Conservation (phyloP, 176 grass and related monocot species). For the Aegilops longissima region DNA sequence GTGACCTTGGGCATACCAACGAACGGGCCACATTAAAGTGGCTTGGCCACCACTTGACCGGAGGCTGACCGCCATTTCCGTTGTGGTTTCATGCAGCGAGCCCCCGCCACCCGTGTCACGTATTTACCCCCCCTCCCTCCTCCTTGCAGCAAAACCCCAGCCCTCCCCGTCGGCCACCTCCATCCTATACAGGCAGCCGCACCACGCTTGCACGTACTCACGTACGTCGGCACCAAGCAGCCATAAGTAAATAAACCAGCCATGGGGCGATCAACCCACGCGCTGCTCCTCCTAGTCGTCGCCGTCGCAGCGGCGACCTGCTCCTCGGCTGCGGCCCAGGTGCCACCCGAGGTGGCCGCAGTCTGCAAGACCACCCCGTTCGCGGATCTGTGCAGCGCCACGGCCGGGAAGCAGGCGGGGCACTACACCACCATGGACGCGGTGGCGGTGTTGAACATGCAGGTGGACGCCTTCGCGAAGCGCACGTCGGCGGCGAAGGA, state of each 20-base stretch:
- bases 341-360: neutral
- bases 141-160: neutral
- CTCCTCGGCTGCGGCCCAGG: neutral
- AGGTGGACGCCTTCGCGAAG: slow-evolving; percentile 28
- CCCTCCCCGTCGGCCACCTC: neutral
- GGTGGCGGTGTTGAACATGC: slow-evolving; percentile 34
- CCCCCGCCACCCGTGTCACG: neutral
- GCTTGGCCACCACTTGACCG: neutral
- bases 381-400: slow-evolving; percentile 22
- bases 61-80: slow-evolving; percentile 29
- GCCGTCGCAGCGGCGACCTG: neutral
- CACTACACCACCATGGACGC: neutral
- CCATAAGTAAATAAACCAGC: neutral
- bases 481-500: neutral
- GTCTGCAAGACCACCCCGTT: slow-evolving; percentile 37
- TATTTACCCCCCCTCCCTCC: slow-evolving; percentile 28
- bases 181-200: neutral
- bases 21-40: neutral
- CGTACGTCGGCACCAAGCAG: neutral
- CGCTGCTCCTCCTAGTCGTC: slow-evolving; percentile 17
- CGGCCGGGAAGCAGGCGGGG: neutral
- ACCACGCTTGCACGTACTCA: neutral
- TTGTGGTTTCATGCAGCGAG: neutral
- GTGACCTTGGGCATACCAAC: neutral
- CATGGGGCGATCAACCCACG: slow-evolving; percentile 27